Evolutionary conservation across 306 rosid species (phyloP), one percentile per base, ranked within the genome.

Genomic region (Benincasa hispida): DNA sequence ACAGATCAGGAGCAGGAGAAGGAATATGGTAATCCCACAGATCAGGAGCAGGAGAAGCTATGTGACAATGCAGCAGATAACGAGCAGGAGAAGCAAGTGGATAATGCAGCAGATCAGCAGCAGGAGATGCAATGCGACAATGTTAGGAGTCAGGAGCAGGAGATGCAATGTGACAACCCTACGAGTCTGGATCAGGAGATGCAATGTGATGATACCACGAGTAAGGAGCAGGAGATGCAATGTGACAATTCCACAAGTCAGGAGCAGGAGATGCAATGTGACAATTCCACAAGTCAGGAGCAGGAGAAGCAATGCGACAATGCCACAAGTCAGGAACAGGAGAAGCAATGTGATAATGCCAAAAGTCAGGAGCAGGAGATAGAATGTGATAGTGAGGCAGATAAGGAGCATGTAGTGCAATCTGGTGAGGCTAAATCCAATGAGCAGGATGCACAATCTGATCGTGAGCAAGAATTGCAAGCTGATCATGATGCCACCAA

Each of bases 391-490:
- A 48, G 6, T 53, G 80, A 32, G 3, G 30, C 32, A 13, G 37
- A 55, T 24, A 28, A 35, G 35, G 66, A 53, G 55, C 76, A 39
- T 25, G 56, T 15, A 42, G 39, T 28, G 61, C 53, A 58, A 41
- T 41, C 66, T 22, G 34, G 53, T 6, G 54, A 75, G 63, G 39
- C 67, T 55, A 22, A 39, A 37, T 24, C 67, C 62, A 8, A 37
- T 55, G 68, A 58, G 78, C 68, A 39, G 54, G 78, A 56, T 34
- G 62, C 2, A 8, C 54, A 75, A 58, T 41, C 68, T 37, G 68
- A 57, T 21, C 17, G 12, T 8, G 65, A 72, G 39, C 69, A 76
- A 27, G 72, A 76, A 42, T 39, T 57, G 79, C 79, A 76, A 18
- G 37, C 55, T 21, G 58, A 76, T 76, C 37, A 17, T 1, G 55